These are phyloP conservation scores for Podospora pseudocomata DNA, from an alignment of 495 filamentous ascomycete species.

Conservation along the genomic window DNA sequence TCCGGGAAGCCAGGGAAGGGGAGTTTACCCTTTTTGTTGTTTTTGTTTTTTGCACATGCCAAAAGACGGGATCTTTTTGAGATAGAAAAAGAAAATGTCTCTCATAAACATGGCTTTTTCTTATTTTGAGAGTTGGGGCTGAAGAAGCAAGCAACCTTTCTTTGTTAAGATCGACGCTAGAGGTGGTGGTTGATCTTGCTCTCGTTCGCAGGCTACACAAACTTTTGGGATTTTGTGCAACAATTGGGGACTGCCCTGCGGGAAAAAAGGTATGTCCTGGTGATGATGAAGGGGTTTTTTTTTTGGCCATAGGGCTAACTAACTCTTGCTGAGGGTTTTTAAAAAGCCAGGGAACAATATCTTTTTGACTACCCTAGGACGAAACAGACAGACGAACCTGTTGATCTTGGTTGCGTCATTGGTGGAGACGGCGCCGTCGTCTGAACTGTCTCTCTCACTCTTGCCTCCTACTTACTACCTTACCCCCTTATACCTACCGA, in stretches of 20 bases:
- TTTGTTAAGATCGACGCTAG: not conserved
- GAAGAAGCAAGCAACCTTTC: not conserved
- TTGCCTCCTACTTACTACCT: not conserved
- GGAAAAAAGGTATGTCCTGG: no score
- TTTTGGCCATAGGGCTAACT: no score
- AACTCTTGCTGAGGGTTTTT: no score
- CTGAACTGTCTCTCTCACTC: constrained; percentile 4
- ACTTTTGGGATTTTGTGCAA: not conserved
- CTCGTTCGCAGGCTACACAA: not conserved
- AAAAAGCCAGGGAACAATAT: no score
- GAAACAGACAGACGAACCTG: not conserved
- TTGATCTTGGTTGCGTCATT: constrained; percentile 28
- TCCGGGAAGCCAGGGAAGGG: not conserved
- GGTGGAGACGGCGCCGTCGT: constrained; percentile 21
- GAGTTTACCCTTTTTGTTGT: not conserved
- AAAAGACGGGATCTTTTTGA: not conserved
- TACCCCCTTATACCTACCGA: not conserved
- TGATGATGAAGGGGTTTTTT: no score
- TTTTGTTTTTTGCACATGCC: not conserved
- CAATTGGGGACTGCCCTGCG: not conserved
- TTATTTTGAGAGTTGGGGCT: not conserved
- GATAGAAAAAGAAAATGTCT: not conserved
- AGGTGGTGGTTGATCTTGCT: not conserved
- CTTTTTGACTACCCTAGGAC: no score
- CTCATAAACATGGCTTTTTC: not conserved